These are phyloP conservation scores for Mortierella sp. DNA, from an alignment of 371 early-diverging fungal species.

Conservation along the genomic window DNA sequence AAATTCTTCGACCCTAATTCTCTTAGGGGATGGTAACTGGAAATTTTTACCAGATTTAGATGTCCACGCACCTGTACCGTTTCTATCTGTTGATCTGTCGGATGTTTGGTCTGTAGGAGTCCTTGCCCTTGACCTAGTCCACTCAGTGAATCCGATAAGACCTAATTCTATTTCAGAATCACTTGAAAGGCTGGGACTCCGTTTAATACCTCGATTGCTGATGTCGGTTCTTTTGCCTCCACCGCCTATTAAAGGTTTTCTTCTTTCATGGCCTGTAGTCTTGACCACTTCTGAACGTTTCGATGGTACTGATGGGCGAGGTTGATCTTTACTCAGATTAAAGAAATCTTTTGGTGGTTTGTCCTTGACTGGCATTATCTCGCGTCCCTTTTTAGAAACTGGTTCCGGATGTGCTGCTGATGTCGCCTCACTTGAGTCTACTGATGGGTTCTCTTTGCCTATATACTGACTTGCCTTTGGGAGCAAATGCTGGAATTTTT, in stretches of 20 bases:
- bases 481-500: neutral
- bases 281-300: neutral
- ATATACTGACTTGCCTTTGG: neutral
- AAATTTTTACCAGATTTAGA: slow-evolving; percentile 1
- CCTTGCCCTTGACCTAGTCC: neutral
- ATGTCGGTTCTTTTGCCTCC: neutral
- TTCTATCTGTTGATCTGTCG: neutral
- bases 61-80: neutral
- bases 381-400: neutral
- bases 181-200: neutral
- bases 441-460: neutral
- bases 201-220: no score
- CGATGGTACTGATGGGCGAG: neutral
- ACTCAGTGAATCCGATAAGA: neutral
- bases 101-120: neutral
- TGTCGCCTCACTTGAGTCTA: neutral
- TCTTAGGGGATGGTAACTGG: slow-evolving; percentile 26
- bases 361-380: neutral
- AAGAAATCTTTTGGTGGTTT: neutral
- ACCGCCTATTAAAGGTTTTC: neutral
- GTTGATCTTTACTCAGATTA: neutral
- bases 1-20: slow-evolving; percentile 4
- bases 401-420: neutral
- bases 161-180: neutral
- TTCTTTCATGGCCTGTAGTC: neutral